Evolutionary conservation across 768 basidiomycete species (phyloP), one percentile per base, ranked within the genome.

Genomic region (Scleroderma citrinum): DNA sequence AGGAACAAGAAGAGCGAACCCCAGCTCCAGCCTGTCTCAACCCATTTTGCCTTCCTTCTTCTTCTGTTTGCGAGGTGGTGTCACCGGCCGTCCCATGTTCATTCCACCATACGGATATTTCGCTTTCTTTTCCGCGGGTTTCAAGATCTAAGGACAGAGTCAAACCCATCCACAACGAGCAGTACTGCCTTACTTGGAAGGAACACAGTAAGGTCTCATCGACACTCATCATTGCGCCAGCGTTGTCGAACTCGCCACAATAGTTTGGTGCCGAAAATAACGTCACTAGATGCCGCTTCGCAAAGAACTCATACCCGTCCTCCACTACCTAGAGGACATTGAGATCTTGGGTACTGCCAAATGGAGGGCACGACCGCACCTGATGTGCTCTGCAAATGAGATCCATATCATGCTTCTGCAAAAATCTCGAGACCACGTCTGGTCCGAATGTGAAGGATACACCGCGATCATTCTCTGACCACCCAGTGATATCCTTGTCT

Each of bases 321-420:
- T 98, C 95, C 46, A 98, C 95, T 66, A 97, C 95, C 88, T 94
- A 20, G 40, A 13, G 14, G 51, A 39, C 20, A 47, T 46, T 48
- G 23, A 36, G 41, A 44, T 26, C 26, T 21, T 46, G 29, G 42
- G 46, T 34, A 47, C 38, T 39, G 2, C 16, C 8, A 21, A 39
- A 34, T 10, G 47, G 54, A 53, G 21, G 46, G 52, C 24, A 47
- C 71, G 46, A 49, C 83, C 24, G 60, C 61, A 87, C 91, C 81
- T 97, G 94, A 77, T 97, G 95, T 64, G 92, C 95, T 69, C 95
- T 80, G 73, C 95, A 97, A 63, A 97, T 97, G 64, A 98, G 74
- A 68, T 98, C 95, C 95, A 98, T 96, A 70, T 99, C 95, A 65
- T 99, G 95, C 69, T 97, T 97, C 77, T 96, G 93, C 61, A 99